Percentiles rank a stretch among this genome's conserved stretches.
phyloP scores from a whole-genome alignment of 192 early-diverging fungal genomes.

The Obelidium mucronatum region DNA sequence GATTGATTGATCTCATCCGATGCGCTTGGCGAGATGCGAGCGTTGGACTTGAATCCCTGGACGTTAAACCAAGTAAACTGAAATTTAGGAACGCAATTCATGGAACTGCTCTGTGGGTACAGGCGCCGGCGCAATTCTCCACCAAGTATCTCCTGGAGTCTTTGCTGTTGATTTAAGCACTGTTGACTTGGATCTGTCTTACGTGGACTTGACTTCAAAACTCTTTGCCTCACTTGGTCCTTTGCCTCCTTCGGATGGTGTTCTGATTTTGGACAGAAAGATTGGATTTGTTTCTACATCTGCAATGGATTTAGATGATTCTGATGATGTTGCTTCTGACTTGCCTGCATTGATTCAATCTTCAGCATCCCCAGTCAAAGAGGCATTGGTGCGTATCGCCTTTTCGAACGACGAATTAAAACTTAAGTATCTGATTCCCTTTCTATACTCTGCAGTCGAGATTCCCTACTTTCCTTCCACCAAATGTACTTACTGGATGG shows the following conservation, averaged over 20 bases:
- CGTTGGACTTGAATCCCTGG: too few species aligned
- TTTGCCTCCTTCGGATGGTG: neutral
- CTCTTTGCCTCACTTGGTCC: slow-evolving; percentile 5
- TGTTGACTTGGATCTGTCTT: neutral
- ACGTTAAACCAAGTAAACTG: too few species aligned
- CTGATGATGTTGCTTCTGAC: neutral
- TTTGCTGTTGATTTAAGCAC: neutral
- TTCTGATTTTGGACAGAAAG: slow-evolving; percentile 16
- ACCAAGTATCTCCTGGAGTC: slow-evolving; percentile 11
- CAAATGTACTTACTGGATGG: slow-evolving; percentile 25
- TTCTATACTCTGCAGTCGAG: neutral
- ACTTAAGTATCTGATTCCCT: too few species aligned
- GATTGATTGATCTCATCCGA: too few species aligned
- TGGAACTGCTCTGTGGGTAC: slow-evolving; percentile 1
- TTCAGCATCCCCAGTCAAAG: too few species aligned
- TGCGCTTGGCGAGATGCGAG: too few species aligned
- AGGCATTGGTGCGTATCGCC: too few species aligned
- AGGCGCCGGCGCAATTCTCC: slow-evolving; percentile 5
- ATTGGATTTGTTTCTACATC: neutral
- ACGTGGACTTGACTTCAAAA: neutral
- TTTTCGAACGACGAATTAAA: too few species aligned
- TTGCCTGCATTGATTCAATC: neutral
- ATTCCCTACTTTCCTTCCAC: slow-evolving; percentile 15
- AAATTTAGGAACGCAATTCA: slow-evolving; percentile 13
- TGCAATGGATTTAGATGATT: neutral